Base-by-base conservation (phyloP, 2,329 filamentous ascomycete species). In the Phialophora chinensis region DNA sequence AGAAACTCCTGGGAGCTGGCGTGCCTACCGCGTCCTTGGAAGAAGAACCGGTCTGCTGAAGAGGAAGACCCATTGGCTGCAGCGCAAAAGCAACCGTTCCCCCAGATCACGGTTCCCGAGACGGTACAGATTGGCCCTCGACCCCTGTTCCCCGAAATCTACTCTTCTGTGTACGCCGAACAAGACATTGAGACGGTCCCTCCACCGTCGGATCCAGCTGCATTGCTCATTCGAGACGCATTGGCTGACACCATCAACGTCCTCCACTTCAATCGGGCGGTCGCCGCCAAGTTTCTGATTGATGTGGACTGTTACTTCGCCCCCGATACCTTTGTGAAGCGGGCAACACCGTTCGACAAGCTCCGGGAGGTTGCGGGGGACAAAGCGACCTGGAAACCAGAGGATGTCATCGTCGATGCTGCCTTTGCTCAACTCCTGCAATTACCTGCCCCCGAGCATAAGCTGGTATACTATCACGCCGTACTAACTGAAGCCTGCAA, bases 221-320 rank as follows among this genome's bases (percentile, higher is more conserved):
- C 93, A 0, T 93, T 90, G 6, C 81, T 99, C 47, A 85, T 99
- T 65, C 88, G 95, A 56, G 95, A 99, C 77, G 88, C 88, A 0
- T 85, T 98, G 63, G 85, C 92, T 47, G 95, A 99, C 76, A 97
- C 93, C 0, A 95, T 99, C 79, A 97, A 97, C 76, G 89, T 92
- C 60, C 85, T 99, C 17, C 88, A 98, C 80, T 97, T 92, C 82
- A 99, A 98, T 79, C 90, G 95, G 68, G 91, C 93, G 73, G 86
- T 89, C 38, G 90, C 91, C 0, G 94, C 95, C 47, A 92, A 93
- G 65, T 95, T 92, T 73, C 82, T 99, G 42, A 96, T 97, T 74
- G 93, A 98, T 73, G 84, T 97, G 42, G 95, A 99, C 78, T 96
- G 91, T 78, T 99, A 95, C 80, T 99, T 97, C 81, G 87, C 93